Evolutionary conservation across 345 rosid genomes (phyloP), one percentile per base, ranked within the genome.

Genomic region (Hibiscus mutabilis): DNA sequence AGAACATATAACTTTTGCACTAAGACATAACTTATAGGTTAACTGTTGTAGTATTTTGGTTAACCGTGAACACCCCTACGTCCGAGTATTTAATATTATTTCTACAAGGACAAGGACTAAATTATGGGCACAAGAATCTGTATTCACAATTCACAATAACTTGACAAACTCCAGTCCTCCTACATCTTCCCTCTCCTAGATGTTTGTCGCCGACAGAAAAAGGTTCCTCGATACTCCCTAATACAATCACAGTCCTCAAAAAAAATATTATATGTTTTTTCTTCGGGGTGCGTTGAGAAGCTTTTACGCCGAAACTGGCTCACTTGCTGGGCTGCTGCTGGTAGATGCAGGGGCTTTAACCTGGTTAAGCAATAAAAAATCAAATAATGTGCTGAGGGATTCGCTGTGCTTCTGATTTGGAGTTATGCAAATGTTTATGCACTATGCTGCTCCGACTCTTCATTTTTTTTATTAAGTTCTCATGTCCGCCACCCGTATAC

Each of bases 221-320:
- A 15, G 13, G 61, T 68, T 63, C 73, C 72, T 75, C 64, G 76
- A 44, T 13, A 59, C 80, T 70, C 71, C 78, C 91, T 77, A 81
- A 63, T 49, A 79, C 77, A 81, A 79, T 79, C 74, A 80, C 67
- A 81, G 65, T 69, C 69, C 85, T 81, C 81, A 77, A 84, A 80
- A 47, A 2, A 49, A 78, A 0, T 6, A 74, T 71, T 79, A 19
- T 74, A 58, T 56, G 44, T 33, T 71, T 60, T 40, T 10, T 24
- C 49, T 53, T 72, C 57, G 13, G 10, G 58, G 10, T 57, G 44
- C 12, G 60, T 69, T 53, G 73, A 73, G 49, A 74, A 70, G 74
- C 72, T 79, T 40, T 9, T 81, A 89, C 72, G 72, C 92, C 52
- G 90, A 86, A 64, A 87, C 88, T 24, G 86, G 87, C 82, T 87